Base-by-base conservation (phyloP, 768 basidiomycete genomes). In the Rhodotorula kratochvilovae region DNA sequence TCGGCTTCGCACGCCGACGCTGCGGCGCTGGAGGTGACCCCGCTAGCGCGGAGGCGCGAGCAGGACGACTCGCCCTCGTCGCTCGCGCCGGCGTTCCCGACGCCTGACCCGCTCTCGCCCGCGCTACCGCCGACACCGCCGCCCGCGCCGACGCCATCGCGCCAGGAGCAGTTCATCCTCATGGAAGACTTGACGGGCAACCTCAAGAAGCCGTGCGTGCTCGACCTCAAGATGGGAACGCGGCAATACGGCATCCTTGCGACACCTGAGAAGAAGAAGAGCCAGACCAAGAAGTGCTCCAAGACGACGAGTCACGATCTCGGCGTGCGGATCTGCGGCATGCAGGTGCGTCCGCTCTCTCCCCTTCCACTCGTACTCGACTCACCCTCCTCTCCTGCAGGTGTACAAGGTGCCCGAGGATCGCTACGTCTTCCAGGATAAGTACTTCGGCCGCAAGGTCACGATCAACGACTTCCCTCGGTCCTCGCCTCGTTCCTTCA, bases 221-320 rank as follows among this genome's bases (percentile, higher is more conserved):
- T 98, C 77, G 96, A 99, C 81, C 83, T 99, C 77, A 99, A 99
- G 84, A 98, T 98, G 96, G 96, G 96, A n/a, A 97, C 94, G 42
- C 85, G 96, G 45, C 96, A 99, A 82, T 97, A 98, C 81, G 96
- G 96, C 29, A 90, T 95, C 83, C 92, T 96, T 76, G 96, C 96
- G 35, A 90, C 89, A 16, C 82, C 88, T 2, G 83, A 87, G 63
- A 99, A 99, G 84, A 97, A 96, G 86, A 93, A 90, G 83, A 97
- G 94, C 79, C 96, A 99, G 82, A 87, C 94, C 65, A 96, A 96
- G 82, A 99, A 99, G 82, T 98, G 96, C 79, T 93, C 96, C 79
- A 85, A 89, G 65, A 97, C 96, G 62, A 98, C 96, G 31, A 97
- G 93, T 80, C 84, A 91, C 75, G 85, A 87, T 23, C 81, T 97